Conservation (phyloP, 192 early-diverging fungal species). For the Coemansia sp. region DNA sequence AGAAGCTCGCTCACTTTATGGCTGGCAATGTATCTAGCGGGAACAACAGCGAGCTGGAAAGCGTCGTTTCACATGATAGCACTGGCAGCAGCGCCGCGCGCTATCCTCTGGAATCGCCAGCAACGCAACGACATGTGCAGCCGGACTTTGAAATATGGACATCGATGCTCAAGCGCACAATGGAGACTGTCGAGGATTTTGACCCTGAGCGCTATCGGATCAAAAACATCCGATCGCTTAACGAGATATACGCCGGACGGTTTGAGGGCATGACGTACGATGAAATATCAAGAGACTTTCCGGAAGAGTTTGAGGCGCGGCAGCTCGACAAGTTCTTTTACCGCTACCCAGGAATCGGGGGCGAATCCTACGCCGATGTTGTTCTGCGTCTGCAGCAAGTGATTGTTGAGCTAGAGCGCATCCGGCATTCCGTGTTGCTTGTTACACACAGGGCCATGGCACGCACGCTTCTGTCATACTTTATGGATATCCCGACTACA, state of each 20-base stretch:
- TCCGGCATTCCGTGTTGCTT: slow-evolving; percentile 81
- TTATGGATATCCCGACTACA: slow-evolving; percentile 77
- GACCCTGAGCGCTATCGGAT: slow-evolving; percentile 77
- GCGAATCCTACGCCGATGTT: slow-evolving; percentile 92
- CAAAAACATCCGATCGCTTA: slow-evolving; percentile 77
- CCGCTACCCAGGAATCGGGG: slow-evolving; percentile 94
- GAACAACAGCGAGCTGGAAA: slow-evolving; percentile 40
- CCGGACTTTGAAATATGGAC: slow-evolving; percentile 71
- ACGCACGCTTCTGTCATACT: slow-evolving; percentile 87
- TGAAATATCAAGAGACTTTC: slow-evolving; percentile 77
- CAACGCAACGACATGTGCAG: slow-evolving; percentile 14
- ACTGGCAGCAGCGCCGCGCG: slow-evolving; percentile 10
- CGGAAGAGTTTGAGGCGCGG: slow-evolving; percentile 80
- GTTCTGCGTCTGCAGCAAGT: slow-evolving; percentile 90
- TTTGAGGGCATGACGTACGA: slow-evolving; percentile 76
- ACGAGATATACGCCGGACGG: slow-evolving; percentile 91
- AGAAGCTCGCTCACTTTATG: slow-evolving; percentile 35
- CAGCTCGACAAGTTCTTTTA: slow-evolving; percentile 87
- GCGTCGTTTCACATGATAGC: slow-evolving; percentile 13
- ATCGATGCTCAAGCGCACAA: slow-evolving; percentile 78
- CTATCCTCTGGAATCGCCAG: slow-evolving; percentile 1
- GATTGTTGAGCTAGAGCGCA: slow-evolving; percentile 95
- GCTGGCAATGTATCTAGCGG: slow-evolving; percentile 25
- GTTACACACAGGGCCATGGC: slow-evolving; percentile 92
- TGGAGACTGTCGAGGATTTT: slow-evolving; percentile 82